Base-by-base conservation (phyloP, 140 eudicot species). In the Stevia rebaudiana region DNA sequence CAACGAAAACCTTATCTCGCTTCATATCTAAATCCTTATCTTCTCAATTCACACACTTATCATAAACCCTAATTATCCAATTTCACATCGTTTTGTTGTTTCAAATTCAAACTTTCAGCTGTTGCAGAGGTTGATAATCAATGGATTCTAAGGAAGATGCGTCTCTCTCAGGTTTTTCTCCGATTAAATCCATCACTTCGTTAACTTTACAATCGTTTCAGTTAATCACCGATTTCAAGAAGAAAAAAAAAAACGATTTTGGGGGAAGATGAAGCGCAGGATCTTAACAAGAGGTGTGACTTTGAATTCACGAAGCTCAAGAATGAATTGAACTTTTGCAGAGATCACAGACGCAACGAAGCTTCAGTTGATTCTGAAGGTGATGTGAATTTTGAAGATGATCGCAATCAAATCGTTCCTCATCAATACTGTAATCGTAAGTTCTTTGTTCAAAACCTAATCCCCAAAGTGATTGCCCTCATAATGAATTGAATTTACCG, bases 131-230 rank as follows among this genome's bases (percentile, higher is more conserved):
- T 40, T 39, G 55, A 9, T 13, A 18, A 31, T 39, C 78, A 58
- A 81, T 81, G 95, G 95, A 78, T 39, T 61, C 77, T 2, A 75
- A 82, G 79, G 81, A 68, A 61, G 74, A 78, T 18, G 42, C 78
- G 42, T 41, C 74, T 21, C 63, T 30, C 19, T 39, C 84, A 80
- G 95, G 95, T 87, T 83, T 79, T 71, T 35, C 7, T 33, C 7
- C 37, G n/a, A n/a, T n/a, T n/a, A n/a, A n/a, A n/a, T n/a, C n/a
- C n/a, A n/a, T n/a, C n/a, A n/a, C n/a, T n/a, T n/a, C n/a, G n/a
- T n/a, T n/a, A n/a, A n/a, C n/a, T n/a, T n/a, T n/a, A n/a, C n/a
- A n/a, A n/a, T n/a, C n/a, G n/a, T n/a, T n/a, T n/a, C n/a, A n/a
- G n/a, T n/a, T n/a, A n/a, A n/a, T n/a, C n/a, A n/a, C n/a, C n/a